Conservation (phyloP, 441 rosid genomes). For the Gossypium armourianum region DNA sequence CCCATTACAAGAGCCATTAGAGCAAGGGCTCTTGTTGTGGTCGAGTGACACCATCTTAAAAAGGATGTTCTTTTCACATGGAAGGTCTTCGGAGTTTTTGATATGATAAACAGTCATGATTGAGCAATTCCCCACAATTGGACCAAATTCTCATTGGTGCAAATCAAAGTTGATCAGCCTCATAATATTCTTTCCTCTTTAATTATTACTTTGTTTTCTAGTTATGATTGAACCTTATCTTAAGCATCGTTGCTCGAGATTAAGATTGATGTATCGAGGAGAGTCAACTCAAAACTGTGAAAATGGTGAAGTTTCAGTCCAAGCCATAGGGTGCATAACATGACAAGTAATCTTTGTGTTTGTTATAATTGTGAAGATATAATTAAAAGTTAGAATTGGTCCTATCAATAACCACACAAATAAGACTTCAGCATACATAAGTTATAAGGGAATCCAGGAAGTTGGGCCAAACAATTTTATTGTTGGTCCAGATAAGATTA, state of each 20-base stretch:
- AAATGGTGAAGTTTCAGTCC: conserved; percentile 3
- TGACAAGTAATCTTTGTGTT: no score
- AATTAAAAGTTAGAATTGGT: no score
- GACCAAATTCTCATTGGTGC: background rate
- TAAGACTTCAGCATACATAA: no score
- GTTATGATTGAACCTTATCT: background rate
- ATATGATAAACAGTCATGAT: background rate
- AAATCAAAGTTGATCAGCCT: background rate
- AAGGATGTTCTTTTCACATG: conserved; percentile 32
- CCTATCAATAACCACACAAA: no score
- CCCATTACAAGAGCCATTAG: background rate
- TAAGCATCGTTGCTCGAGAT: conserved; percentile 14
- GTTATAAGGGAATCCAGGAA: background rate
- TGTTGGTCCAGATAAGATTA: background rate
- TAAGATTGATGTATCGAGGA: background rate
- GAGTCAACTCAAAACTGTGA: conserved; percentile 6
- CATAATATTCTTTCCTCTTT: background rate
- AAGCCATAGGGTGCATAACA: no score
- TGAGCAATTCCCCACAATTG: conserved; percentile 20
- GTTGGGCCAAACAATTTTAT: background rate
- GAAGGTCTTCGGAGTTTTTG: conserved; percentile 19
- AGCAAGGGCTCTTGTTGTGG: background rate
- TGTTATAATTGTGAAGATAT: no score
- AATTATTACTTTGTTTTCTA: background rate
- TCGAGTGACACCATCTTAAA: conserved; percentile 4